phyloP scores from a whole-genome alignment of 2,329 filamentous ascomycete genomes.

The Ophiostoma fasciatum region DNA sequence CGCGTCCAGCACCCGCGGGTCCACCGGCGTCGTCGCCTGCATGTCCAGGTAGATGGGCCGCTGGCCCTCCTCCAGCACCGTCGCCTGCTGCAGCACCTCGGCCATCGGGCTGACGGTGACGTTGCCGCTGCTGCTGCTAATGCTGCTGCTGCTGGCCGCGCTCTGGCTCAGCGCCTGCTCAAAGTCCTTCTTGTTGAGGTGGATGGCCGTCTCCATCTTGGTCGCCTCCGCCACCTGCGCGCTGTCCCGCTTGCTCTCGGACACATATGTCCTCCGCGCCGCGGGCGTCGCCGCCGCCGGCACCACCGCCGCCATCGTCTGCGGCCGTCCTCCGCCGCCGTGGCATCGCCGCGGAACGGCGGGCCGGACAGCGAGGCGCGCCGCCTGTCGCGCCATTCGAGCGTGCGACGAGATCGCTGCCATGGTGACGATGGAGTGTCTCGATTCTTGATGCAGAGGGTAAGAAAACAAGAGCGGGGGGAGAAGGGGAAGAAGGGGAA shows the following conservation, averaged over 20 bases:
- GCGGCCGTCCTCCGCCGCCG: constrained; percentile 17
- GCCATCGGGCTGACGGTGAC: constrained; percentile 67
- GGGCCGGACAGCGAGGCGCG: constrained; percentile 34
- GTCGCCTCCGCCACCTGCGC: constrained; percentile 69
- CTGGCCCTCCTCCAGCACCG: constrained; percentile 81
- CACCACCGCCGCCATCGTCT: not conserved
- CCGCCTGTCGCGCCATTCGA: constrained; percentile 46
- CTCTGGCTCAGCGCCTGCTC: constrained; percentile 39
- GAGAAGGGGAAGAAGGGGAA: not conserved
- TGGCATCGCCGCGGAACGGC: constrained; percentile 20
- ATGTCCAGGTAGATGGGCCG: constrained; percentile 96
- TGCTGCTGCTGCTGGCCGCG: no score
- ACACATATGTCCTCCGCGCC: constrained; percentile 55
- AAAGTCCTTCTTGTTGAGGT: constrained; percentile 74
- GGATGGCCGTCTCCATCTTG: constrained; percentile 67
- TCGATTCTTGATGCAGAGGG: no score
- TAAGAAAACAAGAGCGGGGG: not conserved
- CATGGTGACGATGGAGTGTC: constrained; percentile 5
- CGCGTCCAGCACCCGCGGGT: constrained; percentile 85
- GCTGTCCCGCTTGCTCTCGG: constrained; percentile 63
- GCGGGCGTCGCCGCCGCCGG: not conserved
- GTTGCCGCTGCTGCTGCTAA: no score
- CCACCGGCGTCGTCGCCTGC: constrained; percentile 91
- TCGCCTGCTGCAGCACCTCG: constrained; percentile 81
- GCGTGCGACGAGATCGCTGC: constrained; percentile 6